These are phyloP conservation scores for Scytalidium lignicola DNA, from an alignment of 2,329 filamentous ascomycete genomes.

Conservation along the genomic window DNA sequence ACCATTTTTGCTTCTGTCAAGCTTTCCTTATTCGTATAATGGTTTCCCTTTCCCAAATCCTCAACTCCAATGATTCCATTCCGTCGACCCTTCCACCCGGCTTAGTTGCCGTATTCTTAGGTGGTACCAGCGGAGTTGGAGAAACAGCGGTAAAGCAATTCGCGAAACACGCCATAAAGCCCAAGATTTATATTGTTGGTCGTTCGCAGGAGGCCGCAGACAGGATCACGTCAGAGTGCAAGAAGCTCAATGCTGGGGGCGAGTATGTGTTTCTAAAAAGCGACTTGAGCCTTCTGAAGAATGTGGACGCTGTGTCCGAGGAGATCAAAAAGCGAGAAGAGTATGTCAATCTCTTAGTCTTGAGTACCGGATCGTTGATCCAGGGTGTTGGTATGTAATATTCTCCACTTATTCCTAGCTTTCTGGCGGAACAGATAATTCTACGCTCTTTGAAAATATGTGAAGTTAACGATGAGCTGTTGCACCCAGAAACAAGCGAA, in stretches of 20 bases:
- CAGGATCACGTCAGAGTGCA: slow-evolving; percentile 35
- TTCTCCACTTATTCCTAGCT: neutral
- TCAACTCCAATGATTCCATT: slow-evolving; percentile 28
- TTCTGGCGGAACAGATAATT: neutral
- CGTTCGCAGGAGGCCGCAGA: slow-evolving; percentile 34
- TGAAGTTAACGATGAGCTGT: neutral
- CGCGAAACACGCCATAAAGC: slow-evolving; percentile 30
- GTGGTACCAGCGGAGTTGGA: slow-evolving; percentile 46
- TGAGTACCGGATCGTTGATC: slow-evolving; percentile 39
- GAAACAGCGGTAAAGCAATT: slow-evolving; percentile 38
- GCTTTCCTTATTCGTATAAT: too few relatives aligned
- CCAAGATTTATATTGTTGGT: slow-evolving; percentile 41
- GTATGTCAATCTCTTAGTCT: slow-evolving; percentile 48
- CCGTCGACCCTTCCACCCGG: slow-evolving; percentile 28
- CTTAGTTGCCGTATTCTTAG: slow-evolving; percentile 44
- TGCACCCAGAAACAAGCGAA: slow-evolving; percentile 45
- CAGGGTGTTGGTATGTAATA: neutral
- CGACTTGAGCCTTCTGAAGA: slow-evolving; percentile 39
- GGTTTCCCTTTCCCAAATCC: slow-evolving; percentile 28
- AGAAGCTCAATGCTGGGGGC: slow-evolving; percentile 35
- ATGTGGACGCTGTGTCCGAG: slow-evolving; percentile 41
- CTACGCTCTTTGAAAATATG: too few relatives aligned
- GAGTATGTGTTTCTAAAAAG: slow-evolving; percentile 36
- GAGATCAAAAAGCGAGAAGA: slow-evolving; percentile 44
- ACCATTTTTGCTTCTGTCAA: too few relatives aligned